Percentiles rank a stretch among this genome's conserved stretches.
phyloP scores from a whole-genome alignment of 73 alveolate species.

The Tetrahymena malaccensis region DNA sequence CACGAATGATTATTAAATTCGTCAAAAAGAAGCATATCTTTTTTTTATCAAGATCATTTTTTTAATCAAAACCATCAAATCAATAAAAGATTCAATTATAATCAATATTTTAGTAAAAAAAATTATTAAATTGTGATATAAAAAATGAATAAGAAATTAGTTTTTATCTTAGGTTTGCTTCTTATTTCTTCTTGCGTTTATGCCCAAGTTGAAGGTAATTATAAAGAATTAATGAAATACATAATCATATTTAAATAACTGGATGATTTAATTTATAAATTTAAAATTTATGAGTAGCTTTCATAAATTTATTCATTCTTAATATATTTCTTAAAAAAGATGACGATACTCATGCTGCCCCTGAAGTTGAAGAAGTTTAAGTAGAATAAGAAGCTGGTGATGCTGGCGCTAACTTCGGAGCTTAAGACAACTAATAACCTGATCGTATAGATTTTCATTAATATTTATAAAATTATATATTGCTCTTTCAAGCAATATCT shows the following conservation, averaged over 20 bases:
- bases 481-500: too few relatives aligned
- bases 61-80: neutral
- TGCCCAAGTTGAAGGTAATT: neutral
- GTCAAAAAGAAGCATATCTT: neutral
- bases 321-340: neutral
- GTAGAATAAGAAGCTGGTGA: neutral
- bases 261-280: neutral
- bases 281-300: neutral
- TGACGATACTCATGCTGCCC: neutral
- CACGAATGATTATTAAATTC: neutral
- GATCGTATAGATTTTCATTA: neutral
- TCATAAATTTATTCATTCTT: too few relatives aligned
- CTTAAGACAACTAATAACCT: neutral
- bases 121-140: neutral
- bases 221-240: neutral
- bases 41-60: neutral
- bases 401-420: neutral
- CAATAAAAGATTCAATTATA: neutral
- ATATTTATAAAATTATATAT: too few relatives aligned
- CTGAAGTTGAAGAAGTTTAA: neutral
- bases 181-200: neutral
- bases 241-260: neutral
- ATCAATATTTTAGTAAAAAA: neutral
- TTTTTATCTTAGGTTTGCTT: neutral
- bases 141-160: neutral